These are phyloP conservation scores for Metarhizium anisopliae DNA, from an alignment of 2,329 filamentous ascomycete genomes.

Conservation along the genomic window DNA sequence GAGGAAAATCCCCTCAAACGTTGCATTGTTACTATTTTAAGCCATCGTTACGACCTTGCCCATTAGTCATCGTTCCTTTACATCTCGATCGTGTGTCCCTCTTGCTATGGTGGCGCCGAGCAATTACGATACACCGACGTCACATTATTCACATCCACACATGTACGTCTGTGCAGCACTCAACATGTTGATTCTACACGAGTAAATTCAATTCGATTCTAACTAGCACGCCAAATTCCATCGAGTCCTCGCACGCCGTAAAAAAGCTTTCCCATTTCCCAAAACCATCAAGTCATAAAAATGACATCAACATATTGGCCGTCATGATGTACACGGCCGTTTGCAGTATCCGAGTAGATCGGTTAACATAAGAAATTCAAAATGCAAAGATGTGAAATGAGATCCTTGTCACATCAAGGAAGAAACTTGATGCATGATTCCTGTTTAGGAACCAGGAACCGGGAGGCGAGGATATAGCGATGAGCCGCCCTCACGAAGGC, in stretches of 20 bases:
- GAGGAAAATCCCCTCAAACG: background rate
- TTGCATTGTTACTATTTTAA: background rate
- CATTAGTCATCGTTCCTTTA: background rate
- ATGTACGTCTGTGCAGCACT: background rate
- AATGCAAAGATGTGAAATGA: background rate
- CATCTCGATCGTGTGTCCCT: background rate
- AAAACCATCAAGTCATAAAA: background rate
- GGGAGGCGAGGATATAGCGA: constrained; percentile 32
- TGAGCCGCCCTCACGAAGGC: constrained; percentile 20
- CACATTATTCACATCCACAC: background rate
- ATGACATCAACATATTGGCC: background rate
- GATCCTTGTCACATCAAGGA: background rate
- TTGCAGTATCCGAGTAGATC: background rate
- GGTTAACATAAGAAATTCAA: background rate
- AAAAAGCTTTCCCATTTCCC: background rate
- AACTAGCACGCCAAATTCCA: background rate
- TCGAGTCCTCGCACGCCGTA: background rate
- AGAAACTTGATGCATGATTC: background rate
- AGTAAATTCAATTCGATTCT: background rate
- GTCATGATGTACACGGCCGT: background rate
- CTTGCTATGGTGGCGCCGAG: background rate
- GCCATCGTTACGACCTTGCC: background rate
- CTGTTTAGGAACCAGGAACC: constrained; percentile 15
- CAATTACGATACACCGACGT: background rate
- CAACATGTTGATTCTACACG: background rate